Percentiles rank a stretch among this genome's conserved stretches.
phyloP scores from a whole-genome alignment of 371 early-diverging fungal species.

The Mucor plumbeus region DNA sequence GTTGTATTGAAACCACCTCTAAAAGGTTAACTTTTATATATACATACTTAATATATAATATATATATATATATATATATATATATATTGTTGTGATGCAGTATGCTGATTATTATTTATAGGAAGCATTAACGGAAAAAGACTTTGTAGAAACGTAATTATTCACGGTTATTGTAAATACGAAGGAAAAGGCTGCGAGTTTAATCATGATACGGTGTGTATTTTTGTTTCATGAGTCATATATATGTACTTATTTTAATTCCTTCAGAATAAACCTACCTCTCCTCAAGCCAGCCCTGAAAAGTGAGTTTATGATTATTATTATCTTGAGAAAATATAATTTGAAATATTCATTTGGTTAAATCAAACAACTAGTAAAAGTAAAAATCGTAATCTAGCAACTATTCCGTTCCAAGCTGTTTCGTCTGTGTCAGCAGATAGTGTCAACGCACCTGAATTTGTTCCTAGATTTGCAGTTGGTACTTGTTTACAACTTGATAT shows the following conservation, averaged over 20 bases:
- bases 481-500: slow-evolving; percentile 4
- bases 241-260: slow-evolving; percentile 11
- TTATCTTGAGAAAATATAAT: background rate
- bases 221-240: background rate
- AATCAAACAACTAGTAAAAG: slow-evolving; percentile 40
- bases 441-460: slow-evolving; percentile 70
- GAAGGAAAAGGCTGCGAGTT: slow-evolving; percentile 87
- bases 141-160: slow-evolving; percentile 81
- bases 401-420: slow-evolving; percentile 49
- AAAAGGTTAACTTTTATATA: slow-evolving; percentile 44
- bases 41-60: too few species aligned
- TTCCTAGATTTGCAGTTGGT: slow-evolving; percentile 54
- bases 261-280: slow-evolving; percentile 31
- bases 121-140: slow-evolving; percentile 55
- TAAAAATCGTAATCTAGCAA: slow-evolving; percentile 60
- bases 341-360: background rate
- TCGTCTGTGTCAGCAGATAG: slow-evolving; percentile 64
- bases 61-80: too few species aligned
- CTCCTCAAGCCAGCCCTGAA: slow-evolving; percentile 59
- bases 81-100: background rate
- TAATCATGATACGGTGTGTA: slow-evolving; percentile 73
- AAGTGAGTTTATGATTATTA: slow-evolving; percentile 44
- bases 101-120: background rate
- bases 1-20: slow-evolving; percentile 33
- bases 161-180: slow-evolving; percentile 87